Evolutionary conservation across 192 early-diverging fungal genomes (phyloP).

Genomic region (Entomortierella parvispora): DNA sequence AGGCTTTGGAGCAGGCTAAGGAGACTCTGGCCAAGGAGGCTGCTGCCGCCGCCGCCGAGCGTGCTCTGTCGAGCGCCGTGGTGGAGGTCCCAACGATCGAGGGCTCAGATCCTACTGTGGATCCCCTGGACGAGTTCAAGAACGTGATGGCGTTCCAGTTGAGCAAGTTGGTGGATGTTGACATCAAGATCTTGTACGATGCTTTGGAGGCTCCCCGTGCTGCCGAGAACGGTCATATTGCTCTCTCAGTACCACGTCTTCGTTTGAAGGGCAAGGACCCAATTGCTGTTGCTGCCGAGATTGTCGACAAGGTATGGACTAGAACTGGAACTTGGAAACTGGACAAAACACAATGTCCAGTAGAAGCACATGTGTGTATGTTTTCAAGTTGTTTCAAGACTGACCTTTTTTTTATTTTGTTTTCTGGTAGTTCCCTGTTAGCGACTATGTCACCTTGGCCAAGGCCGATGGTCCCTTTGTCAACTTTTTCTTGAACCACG

Average conservation of each 20-base stretch:
- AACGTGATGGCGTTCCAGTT: conserved; percentile 68
- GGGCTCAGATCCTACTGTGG: conserved; percentile 58
- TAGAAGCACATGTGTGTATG: too few relatives aligned
- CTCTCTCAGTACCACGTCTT: conserved; percentile 73
- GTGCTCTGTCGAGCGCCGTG: conserved; percentile 35
- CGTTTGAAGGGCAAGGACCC: conserved; percentile 77
- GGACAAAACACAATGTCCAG: too few relatives aligned
- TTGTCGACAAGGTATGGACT: conserved; percentile 62
- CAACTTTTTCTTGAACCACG: conserved; percentile 77
- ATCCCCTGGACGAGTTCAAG: conserved; percentile 73
- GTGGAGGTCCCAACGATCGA: conserved; percentile 39
- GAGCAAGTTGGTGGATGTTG: conserved; percentile 58
- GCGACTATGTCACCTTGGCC: conserved; percentile 62
- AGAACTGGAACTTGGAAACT: too few relatives aligned
- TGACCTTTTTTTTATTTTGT: background rate
- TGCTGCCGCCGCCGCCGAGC: conserved; percentile 29
- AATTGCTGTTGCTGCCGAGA: conserved; percentile 66
- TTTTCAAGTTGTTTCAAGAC: background rate
- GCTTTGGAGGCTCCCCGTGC: conserved; percentile 71
- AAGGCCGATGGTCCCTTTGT: conserved; percentile 75
- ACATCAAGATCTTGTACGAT: conserved; percentile 56
- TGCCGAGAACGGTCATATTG: conserved; percentile 74
- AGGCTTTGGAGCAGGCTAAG: conserved; percentile 29
- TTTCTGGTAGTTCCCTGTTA: conserved; percentile 61
- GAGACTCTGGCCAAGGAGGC: conserved; percentile 30